Evolutionary conservation across 768 basidiomycete genomes (phyloP).

Genomic region (Rhizopogon vinicolor): DNA sequence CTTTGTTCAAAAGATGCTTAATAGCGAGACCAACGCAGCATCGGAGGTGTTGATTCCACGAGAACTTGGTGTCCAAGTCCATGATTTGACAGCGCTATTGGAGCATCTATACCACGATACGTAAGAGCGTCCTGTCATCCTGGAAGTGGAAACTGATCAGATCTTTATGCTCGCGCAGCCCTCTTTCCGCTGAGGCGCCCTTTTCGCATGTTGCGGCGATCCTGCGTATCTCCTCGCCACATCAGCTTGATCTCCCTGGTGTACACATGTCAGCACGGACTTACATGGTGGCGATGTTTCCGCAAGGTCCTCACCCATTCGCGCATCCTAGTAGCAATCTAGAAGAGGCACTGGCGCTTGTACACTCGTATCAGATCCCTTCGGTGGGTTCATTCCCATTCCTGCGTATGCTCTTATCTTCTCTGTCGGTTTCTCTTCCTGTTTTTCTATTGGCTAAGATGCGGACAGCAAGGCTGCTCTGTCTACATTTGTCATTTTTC

Average conservation of each 20-base stretch:
- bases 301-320: conserved; percentile 42
- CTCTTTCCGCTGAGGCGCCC: conserved; percentile 37
- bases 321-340: conserved; percentile 35
- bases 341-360: conserved; percentile 50
- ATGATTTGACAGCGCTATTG: conserved; percentile 55
- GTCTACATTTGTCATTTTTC: not conserved
- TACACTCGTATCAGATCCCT: conserved; percentile 40
- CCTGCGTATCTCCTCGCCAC: conserved; percentile 52
- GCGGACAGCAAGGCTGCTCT: not conserved
- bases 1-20: conserved; percentile 10
- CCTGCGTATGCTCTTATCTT: not conserved
- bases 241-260: conserved; percentile 51
- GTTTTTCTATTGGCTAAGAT: not conserved
- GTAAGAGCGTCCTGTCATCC: conserved; percentile 38
- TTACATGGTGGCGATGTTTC: conserved; percentile 43
- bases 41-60: conserved; percentile 29
- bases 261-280: conserved; percentile 43
- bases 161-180: conserved; percentile 29
- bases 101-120: conserved; percentile 62
- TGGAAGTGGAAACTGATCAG: not conserved
- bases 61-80: conserved; percentile 31
- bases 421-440: not conserved
- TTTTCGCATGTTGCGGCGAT: conserved; percentile 48
- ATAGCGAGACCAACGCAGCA: conserved; percentile 1
- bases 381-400: conserved; percentile 36